Percentiles rank a stretch among this genome's conserved stretches.
Conservation (phyloP, 1,139 yeast genomes). For the Yamadazyma aaseri region DNA sequence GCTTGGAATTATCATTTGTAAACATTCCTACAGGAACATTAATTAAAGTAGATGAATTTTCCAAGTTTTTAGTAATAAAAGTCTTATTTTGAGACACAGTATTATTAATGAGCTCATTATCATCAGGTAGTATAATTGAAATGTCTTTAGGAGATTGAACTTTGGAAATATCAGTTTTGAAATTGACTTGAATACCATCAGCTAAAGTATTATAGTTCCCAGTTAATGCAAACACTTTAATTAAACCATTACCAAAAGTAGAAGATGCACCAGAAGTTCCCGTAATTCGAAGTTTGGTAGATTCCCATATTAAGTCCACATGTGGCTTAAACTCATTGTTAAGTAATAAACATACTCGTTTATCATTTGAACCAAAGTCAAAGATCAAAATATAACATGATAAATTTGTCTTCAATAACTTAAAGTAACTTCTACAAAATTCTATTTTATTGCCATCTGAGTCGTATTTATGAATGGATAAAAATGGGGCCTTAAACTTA, state of each 20-base stretch:
- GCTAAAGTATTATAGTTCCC: constrained; percentile 22
- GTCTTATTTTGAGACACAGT: constrained; percentile 17
- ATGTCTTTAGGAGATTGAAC: constrained; percentile 13
- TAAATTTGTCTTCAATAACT: constrained; percentile 31
- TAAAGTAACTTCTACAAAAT: constrained; percentile 34
- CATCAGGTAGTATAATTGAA: constrained; percentile 12
- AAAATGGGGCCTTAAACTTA: constrained; percentile 33
- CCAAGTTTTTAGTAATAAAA: constrained; percentile 11
- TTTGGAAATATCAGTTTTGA: constrained; percentile 19
- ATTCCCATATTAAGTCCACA: constrained; percentile 30
- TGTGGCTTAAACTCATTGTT: constrained; percentile 37
- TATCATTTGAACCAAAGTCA: constrained; percentile 7
- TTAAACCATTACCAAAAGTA: constrained; percentile 36
- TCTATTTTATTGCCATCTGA: constrained; percentile 17
- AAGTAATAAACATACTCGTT: constrained; percentile 23
- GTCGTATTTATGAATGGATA: constrained; percentile 23
- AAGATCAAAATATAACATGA: constrained; percentile 35
- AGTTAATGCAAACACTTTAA: constrained; percentile 27
- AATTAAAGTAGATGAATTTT: constrained; percentile 12
- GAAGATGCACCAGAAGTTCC: constrained; percentile 42
- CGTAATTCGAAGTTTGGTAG: constrained; percentile 30
- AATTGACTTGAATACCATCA: constrained; percentile 19
- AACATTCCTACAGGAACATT: constrained; percentile 32
- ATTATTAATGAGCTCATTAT: constrained; percentile 16
- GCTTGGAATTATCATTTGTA: constrained; percentile 28